These are phyloP conservation scores for Pleodorina starrii DNA, from an alignment of 139 green algal genomes.

Conservation along the genomic window DNA sequence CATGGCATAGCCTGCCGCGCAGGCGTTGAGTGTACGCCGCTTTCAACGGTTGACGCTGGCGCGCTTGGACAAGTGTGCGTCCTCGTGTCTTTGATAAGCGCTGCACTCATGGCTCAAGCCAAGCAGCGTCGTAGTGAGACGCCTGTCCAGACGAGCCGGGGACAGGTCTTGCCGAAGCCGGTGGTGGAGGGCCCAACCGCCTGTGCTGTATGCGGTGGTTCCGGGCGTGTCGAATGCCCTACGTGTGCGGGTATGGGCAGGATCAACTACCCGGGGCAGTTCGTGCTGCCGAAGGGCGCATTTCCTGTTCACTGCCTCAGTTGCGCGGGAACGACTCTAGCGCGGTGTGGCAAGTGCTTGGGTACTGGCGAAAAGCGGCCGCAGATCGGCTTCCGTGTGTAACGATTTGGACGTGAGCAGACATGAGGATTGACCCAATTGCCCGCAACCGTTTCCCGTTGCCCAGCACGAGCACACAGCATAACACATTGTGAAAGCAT, in stretches of 20 bases:
- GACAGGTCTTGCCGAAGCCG: neutral
- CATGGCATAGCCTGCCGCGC: neutral
- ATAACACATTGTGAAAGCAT: too few species aligned
- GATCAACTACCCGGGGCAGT: neutral
- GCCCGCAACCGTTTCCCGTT: too few species aligned
- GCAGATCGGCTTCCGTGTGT: slow-evolving; percentile 21
- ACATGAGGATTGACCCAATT: too few species aligned
- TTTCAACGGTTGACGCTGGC: neutral
- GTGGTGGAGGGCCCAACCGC: neutral
- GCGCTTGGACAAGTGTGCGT: neutral
- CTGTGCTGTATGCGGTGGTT: neutral
- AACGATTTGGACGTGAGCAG: neutral
- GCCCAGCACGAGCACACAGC: too few species aligned
- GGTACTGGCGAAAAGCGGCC: neutral
- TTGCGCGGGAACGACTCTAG: neutral
- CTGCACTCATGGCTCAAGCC: neutral
- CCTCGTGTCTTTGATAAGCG: neutral
- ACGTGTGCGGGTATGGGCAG: slow-evolving; percentile 17
- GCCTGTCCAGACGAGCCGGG: neutral
- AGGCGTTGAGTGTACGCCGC: neutral
- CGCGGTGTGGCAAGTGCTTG: neutral
- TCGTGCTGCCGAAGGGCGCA: slow-evolving; percentile 31
- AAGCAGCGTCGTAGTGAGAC: neutral
- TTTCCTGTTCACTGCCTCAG: slow-evolving; percentile 4
- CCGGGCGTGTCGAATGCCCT: neutral